Conservation (phyloP, 352 stramenopile genomes). For the Peronospora destructor region DNA sequence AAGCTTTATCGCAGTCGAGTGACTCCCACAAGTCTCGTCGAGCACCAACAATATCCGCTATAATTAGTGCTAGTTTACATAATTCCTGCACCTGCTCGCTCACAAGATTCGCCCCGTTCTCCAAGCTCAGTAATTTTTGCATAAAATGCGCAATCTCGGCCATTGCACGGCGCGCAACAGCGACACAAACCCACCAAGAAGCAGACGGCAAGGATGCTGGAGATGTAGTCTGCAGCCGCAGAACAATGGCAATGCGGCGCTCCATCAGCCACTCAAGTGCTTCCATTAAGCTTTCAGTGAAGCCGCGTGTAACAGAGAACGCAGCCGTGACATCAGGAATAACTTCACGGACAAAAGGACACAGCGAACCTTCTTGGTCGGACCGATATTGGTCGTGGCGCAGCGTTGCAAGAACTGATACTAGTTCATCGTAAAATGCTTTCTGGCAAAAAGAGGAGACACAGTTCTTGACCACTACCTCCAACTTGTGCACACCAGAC, state of each 20-base stretch:
- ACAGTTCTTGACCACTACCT: slow-evolving; percentile 54
- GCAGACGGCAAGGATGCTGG: slow-evolving; percentile 31
- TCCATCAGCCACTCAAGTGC: slow-evolving; percentile 52
- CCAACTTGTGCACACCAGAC: slow-evolving; percentile 49
- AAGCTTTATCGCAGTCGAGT: slow-evolving; percentile 26
- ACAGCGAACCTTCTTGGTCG: slow-evolving; percentile 8
- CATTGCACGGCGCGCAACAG: slow-evolving; percentile 41
- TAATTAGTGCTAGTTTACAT: slow-evolving; percentile 44
- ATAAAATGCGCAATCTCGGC: slow-evolving; percentile 54
- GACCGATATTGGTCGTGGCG: slow-evolving; percentile 20
- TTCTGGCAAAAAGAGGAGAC: slow-evolving; percentile 37
- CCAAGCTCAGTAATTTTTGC: slow-evolving; percentile 45
- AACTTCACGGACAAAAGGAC: slow-evolving; percentile 21
- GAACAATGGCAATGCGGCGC: slow-evolving; percentile 26
- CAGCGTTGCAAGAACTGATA: slow-evolving; percentile 34
- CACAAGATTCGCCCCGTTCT: slow-evolving; percentile 29
- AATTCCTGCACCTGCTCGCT: slow-evolving; percentile 46
- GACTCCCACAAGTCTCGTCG: slow-evolving; percentile 41
- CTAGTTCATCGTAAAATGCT: slow-evolving; percentile 49
- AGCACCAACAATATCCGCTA: slow-evolving; percentile 42
- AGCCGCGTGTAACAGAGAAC: slow-evolving; percentile 30
- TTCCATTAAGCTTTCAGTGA: slow-evolving; percentile 36
- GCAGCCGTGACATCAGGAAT: slow-evolving; percentile 35
- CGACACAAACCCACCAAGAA: slow-evolving; percentile 55
- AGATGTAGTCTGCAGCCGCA: slow-evolving; percentile 21